A percentile compares a stretch with the other conserved stretches of the same genome.
Evolutionary conservation across 352 stramenopile genomes (phyloP).

Genomic region (Phytophthora pluvialis): DNA sequence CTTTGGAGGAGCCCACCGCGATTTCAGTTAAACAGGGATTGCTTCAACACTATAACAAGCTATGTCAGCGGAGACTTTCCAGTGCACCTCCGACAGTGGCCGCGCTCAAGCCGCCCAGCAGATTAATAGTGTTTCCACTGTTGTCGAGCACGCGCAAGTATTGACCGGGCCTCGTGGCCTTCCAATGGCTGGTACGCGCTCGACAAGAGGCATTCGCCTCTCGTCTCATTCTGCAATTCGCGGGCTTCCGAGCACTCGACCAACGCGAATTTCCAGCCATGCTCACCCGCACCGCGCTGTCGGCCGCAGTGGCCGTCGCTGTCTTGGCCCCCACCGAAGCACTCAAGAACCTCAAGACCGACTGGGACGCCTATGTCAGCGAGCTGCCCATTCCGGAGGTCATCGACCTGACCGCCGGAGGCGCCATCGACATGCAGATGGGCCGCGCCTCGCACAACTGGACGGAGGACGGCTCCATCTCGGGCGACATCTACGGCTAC

Average conservation of each 20-base stretch:
- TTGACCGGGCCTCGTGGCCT: conserved; percentile 2
- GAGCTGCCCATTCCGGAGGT: conserved; percentile 49
- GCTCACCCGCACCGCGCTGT: conserved; percentile 17
- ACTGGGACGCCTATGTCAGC: conserved; percentile 52
- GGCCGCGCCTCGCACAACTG: conserved; percentile 44
- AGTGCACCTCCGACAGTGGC: conserved; percentile 14
- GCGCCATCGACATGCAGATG: conserved; percentile 53
- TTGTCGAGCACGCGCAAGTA: neutral
- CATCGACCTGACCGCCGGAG: conserved; percentile 46
- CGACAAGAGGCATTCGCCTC: neutral
- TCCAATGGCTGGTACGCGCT: conserved; percentile 7
- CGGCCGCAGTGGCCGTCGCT: conserved; percentile 22
- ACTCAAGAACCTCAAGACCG: conserved; percentile 43
- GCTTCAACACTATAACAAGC: conserved; percentile 13
- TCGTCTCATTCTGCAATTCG: conserved; percentile 34
- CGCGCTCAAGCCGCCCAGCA: conserved; percentile 18
- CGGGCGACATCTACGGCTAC: conserved; percentile 50
- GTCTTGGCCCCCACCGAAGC: conserved; percentile 22
- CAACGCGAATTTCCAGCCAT: conserved; percentile 16
- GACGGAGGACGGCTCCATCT: conserved; percentile 38
- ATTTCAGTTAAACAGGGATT: conserved; percentile 1
- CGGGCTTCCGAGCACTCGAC: conserved; percentile 23
- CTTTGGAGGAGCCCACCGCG: neutral
- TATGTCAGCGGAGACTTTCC: neutral
- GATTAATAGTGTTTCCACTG: conserved; percentile 22